These are phyloP conservation scores for Pythium oligandrum DNA, from an alignment of 352 stramenopile species.

Conservation along the genomic window DNA sequence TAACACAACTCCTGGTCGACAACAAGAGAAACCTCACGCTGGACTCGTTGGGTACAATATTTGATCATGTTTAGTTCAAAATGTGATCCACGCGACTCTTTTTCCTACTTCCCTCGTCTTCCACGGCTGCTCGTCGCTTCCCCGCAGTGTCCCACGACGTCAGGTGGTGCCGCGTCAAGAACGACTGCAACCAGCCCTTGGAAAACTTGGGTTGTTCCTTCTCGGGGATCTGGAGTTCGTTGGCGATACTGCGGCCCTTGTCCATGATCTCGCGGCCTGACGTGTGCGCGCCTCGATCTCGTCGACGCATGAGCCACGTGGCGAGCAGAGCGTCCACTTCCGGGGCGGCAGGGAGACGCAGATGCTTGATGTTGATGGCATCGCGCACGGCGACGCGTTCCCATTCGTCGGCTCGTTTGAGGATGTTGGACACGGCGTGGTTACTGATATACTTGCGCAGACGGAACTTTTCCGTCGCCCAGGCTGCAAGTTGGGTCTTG, in stretches of 20 bases:
- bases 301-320: slow-evolving; percentile 10
- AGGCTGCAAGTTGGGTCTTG: slow-evolving; percentile 13
- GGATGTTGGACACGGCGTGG: slow-evolving; percentile 14
- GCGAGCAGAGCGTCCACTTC: slow-evolving; percentile 15
- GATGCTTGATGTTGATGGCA: slow-evolving; percentile 15
- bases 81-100: slow-evolving; percentile 15
- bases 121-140: neutral
- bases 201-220: slow-evolving; percentile 20
- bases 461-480: slow-evolving; percentile 20
- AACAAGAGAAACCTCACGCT: no score
- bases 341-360: slow-evolving; percentile 4
- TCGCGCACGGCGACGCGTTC: slow-evolving; percentile 8
- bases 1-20: no score
- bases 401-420: slow-evolving; percentile 18
- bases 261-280: slow-evolving; percentile 16
- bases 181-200: slow-evolving; percentile 17
- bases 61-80: slow-evolving; percentile 7
- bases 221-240: slow-evolving; percentile 12
- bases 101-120: slow-evolving; percentile 10
- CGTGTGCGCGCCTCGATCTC: slow-evolving; percentile 8
- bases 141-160: neutral
- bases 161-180: slow-evolving; percentile 16
- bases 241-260: slow-evolving; percentile 3
- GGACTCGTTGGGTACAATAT: no score
- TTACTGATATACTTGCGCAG: slow-evolving; percentile 24